Conservation (phyloP, 441 rosid species). For the Populus hybrid region DNA sequence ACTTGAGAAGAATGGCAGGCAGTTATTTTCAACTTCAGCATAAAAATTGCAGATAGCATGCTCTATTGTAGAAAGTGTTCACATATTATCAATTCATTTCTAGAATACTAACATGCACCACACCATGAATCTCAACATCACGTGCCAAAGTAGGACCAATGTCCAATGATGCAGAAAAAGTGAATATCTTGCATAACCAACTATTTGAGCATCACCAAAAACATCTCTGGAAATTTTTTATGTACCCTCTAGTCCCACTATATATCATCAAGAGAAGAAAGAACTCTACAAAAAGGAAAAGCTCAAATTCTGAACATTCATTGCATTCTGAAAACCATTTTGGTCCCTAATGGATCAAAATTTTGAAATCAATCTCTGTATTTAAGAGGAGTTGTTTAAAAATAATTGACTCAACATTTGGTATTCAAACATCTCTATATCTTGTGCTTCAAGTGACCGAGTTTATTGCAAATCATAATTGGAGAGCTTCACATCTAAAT, state of each 20-base stretch:
- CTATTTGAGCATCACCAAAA: not conserved
- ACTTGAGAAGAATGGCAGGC: not conserved
- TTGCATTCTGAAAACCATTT: not conserved
- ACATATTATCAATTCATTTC: not conserved
- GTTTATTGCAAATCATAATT: not conserved
- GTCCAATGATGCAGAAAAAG: not conserved
- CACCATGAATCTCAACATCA: not conserved
- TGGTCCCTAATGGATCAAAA: not conserved
- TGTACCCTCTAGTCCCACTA: not conserved
- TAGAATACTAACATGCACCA: not conserved
- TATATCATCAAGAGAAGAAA: not conserved
- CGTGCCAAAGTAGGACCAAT: not conserved
- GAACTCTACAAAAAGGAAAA: not conserved
- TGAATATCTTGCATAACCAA: not conserved
- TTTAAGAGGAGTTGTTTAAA: not conserved
- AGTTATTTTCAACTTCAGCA: not conserved
- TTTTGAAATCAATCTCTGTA: not conserved
- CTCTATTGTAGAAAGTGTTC: not conserved
- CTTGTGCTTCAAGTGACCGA: not conserved
- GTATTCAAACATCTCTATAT: not conserved
- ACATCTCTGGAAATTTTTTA: not conserved
- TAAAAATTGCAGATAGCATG: not conserved
- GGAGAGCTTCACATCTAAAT: not conserved
- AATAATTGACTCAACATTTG: no score
- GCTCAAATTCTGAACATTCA: not conserved